Base-by-base conservation (phyloP, 2,329 filamentous ascomycete genomes). In the Phaeosphaeriaceae sp. region DNA sequence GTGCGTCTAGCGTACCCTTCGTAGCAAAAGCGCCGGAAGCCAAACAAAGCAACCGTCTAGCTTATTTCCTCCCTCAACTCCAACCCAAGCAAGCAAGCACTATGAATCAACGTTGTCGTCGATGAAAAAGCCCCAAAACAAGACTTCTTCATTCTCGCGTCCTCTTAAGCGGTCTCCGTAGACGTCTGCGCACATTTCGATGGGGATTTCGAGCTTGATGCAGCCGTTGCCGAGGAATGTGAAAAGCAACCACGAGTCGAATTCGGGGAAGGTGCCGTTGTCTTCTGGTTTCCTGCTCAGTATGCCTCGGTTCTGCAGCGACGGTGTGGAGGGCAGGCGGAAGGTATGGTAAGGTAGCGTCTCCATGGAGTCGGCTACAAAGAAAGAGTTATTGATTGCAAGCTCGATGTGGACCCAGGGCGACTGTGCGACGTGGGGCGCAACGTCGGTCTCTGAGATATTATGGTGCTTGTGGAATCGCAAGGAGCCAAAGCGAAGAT, bases 181-280 rank as follows among this genome's bases (percentile, higher is more conserved):
- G 29, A 71, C 57, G 36, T 70, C 58, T 46, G 68, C 69, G 51
- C 69, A 72, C 68, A 72, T 70, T 42, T 72, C 69, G 33, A 72
- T 63, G 37, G 69, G 69, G 9, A 72, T 60, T 48, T 72, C 69
- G 32, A 72, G 58, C 56, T 71, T 72, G 36, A 72, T 50, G 54
- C 65, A 72, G 26, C 66, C 67, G 42, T 66, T 60, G 38, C 68
- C 67, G 33, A 72, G 63, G 46, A 72, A 72, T 30, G 69, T 72
- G 54, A 72, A 72, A 39, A 72, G 63, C 41, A 72, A 50, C 69
- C 69, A 72, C 26, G 69, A 72, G 50, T 72, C 69, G 46, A 64
- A 72, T n/a, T 45, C 52, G 11, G 69, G 69, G 28, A 70, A 70
- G 16, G 55, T 59, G 48, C 68, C 69, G 29, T 57, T 34, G 41